These are phyloP conservation scores for Leishmania turanica DNA, from an alignment of 208 protist genomes.

Conservation along the genomic window DNA sequence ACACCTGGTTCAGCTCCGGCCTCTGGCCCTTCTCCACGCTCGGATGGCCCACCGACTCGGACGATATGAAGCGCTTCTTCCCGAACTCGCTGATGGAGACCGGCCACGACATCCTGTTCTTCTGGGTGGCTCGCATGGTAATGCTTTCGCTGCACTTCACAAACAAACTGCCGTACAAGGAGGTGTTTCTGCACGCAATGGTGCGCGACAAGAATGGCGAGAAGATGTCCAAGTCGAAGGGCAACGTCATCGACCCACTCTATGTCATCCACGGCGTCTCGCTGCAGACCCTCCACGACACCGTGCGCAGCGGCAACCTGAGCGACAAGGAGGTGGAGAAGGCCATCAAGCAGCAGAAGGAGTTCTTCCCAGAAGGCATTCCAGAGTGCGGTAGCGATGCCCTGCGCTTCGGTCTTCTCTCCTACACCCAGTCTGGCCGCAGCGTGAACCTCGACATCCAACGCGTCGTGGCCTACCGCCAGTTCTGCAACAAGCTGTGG, in stretches of 20 bases:
- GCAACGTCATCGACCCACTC: conserved; percentile 99
- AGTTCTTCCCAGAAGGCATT: conserved; percentile 97
- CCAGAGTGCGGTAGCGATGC: conserved; percentile 99
- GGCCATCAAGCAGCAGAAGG: conserved; percentile 91
- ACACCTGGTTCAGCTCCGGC: conserved; percentile 99
- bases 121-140: conserved; percentile 99
- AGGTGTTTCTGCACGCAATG: conserved; percentile 99
- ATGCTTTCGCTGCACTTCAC: conserved; percentile 98
- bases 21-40: conserved; percentile 99
- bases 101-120: conserved; percentile 99
- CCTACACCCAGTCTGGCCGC: conserved; percentile 95
- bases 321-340: conserved; percentile 92
- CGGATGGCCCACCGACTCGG: conserved; percentile 95
- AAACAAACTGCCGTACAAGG: conserved; percentile 96
- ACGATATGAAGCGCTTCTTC: conserved; percentile 97
- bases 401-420: conserved; percentile 98
- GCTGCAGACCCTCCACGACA: conserved; percentile 93
- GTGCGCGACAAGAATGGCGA: conserved; percentile 99
- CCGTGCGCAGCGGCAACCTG: conserved; percentile 95
- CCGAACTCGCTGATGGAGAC: conserved; percentile 98
- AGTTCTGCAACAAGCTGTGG: conserved; percentile 99
- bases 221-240: conserved; percentile 99
- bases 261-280: conserved; percentile 98
- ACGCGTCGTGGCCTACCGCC: conserved; percentile 96
- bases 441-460: conserved; percentile 99